These are phyloP conservation scores for Flaveria floridana DNA, from an alignment of 140 eudicot species.

Conservation along the genomic window DNA sequence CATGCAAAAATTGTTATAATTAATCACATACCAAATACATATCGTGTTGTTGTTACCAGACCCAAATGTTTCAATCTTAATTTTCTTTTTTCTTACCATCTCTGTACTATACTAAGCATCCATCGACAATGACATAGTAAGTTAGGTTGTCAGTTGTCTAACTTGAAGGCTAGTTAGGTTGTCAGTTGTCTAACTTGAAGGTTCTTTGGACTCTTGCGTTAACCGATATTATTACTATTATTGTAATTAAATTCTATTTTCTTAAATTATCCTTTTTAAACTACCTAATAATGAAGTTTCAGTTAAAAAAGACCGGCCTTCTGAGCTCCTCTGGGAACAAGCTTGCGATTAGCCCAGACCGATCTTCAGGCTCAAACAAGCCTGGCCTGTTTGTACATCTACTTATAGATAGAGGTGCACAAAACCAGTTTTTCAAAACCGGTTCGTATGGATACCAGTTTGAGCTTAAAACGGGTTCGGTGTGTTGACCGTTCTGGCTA, in stretches of 20 bases:
- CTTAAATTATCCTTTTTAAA: too few species aligned
- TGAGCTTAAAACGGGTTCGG: too few species aligned
- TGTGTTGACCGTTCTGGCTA: too few species aligned
- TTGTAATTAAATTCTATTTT: too few species aligned
- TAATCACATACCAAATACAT: too few species aligned
- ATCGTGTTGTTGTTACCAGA: too few species aligned
- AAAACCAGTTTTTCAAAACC: too few species aligned
- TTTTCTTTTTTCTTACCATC: neutral
- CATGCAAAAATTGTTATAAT: too few species aligned
- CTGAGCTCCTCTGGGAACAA: neutral
- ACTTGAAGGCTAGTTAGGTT: neutral
- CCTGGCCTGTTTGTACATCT: neutral
- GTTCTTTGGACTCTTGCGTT: neutral
- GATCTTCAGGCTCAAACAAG: neutral
- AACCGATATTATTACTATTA: too few species aligned
- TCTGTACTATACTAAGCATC: neutral
- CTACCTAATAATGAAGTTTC: neutral
- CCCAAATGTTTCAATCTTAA: neutral
- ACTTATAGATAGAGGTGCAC: neutral
- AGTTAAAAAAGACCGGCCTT: neutral
- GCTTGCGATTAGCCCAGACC: too few species aligned
- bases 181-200: neutral
- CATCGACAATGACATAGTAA: neutral
- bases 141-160: neutral
- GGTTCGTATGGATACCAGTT: too few species aligned